Base-by-base conservation (phyloP, 345 rosid genomes). In the Hirschfeldia incana region DNA sequence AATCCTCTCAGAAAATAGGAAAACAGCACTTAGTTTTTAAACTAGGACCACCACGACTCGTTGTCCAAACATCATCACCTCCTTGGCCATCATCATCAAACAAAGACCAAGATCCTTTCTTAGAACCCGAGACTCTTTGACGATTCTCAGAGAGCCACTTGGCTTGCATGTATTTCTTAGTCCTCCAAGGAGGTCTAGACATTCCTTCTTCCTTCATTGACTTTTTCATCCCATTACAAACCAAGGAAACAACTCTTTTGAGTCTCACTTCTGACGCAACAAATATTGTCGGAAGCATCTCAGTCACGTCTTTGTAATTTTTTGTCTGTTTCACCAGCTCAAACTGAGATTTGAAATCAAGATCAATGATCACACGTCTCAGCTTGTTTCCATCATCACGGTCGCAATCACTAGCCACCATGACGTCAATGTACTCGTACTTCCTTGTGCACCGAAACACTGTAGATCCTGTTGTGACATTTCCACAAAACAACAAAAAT, bases 111-210 rank as follows among this genome's bases (percentile, higher is more conserved):
- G 63, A 30, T 39, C 65, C 65, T 79, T 59, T 78, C 78, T 73
- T 79, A 13, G 74, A 65, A 3, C 34, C 46, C n/a, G 84, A 68
- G n/a, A 78, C 72, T 70, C 81, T 87, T 49, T 64, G 72, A 79
- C 83, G 84, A 65, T 87, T 81, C 70, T 62, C 85, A 39, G 88
- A 75, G n/a, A 86, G 32, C 92, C 92, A 89, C 68, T 87, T 89
- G 2, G 87, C 78, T 33, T 73, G 87, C 92, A 89, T 85, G 84
- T 82, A 86, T n/a, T 53, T 71, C 0, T 70, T 62, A 51, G 82
- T 84, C 73, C 92, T 87, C 90, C 90, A 87, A 1, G 92, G 92
- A 28, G 88, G 87, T 21, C 87, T 17, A 57, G 78, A 60, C 42
- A 87, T 83, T 26, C 82, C 86, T 4, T 78, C 84, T 57, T 87